Conservation (phyloP, 306 rosid species). For the Boehmeria nivea region DNA sequence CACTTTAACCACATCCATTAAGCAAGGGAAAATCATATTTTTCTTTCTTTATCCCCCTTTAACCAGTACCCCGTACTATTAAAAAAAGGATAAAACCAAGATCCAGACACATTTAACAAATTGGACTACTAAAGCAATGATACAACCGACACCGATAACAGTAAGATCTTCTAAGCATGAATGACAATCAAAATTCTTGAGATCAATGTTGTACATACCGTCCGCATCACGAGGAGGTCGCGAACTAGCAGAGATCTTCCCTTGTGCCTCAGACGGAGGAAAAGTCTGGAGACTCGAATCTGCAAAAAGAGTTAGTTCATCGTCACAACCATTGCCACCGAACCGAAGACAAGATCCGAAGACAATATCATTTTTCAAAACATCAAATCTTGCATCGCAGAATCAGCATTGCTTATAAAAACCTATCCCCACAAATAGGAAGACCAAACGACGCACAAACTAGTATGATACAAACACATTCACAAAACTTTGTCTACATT, state of each 20-base stretch:
- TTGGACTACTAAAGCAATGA: too few species aligned
- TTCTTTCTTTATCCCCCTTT: too few species aligned
- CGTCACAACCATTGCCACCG: constrained; percentile 9
- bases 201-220: constrained; percentile 38
- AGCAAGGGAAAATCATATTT: too few species aligned
- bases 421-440: background rate
- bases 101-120: too few species aligned
- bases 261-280: constrained; percentile 79
- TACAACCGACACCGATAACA: too few species aligned
- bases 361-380: background rate
- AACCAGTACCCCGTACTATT: too few species aligned
- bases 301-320: constrained; percentile 24
- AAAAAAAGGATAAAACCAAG: too few species aligned
- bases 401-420: background rate
- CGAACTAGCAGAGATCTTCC: constrained; percentile 70
- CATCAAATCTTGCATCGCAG: background rate
- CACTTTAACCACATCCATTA: too few species aligned
- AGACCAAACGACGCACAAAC: background rate
- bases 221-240: constrained; percentile 87
- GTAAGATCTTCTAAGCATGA: too few species aligned
- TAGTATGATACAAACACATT: background rate
- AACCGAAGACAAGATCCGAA: background rate
- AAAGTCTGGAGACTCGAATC: constrained; percentile 87
- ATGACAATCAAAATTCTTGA: too few species aligned
- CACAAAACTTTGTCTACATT: background rate